Evolutionary conservation across 2,329 filamentous ascomycete species (phyloP).

Genomic region (Teratosphaeria zuluensis): DNA sequence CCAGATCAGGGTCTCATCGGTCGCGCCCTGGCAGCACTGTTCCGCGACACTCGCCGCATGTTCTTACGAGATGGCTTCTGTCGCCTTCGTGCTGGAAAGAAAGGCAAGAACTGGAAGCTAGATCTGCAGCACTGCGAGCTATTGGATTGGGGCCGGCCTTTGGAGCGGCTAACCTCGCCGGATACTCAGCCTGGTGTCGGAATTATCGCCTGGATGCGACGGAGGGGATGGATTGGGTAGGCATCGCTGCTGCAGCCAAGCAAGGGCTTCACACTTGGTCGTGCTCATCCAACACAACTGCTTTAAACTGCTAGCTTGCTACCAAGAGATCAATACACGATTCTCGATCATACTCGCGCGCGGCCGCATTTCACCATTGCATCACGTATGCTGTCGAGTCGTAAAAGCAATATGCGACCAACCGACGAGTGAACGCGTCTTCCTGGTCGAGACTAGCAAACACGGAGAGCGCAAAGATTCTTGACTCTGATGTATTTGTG

Average conservation of each 20-base stretch:
- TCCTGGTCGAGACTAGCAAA: neutral
- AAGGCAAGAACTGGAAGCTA: conserved; percentile 16
- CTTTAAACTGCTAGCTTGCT: neutral
- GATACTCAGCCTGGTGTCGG: neutral
- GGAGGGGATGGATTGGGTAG: neutral
- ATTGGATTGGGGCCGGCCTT: conserved; percentile 14
- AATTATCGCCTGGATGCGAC: neutral
- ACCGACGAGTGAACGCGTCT: neutral
- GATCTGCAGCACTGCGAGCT: conserved; percentile 18
- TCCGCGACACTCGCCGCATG: conserved; percentile 16
- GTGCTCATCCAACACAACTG: neutral
- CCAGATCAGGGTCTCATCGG: conserved; percentile 1
- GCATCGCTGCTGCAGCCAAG: too few relatives aligned
- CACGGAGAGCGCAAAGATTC: neutral
- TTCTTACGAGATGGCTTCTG: conserved; percentile 19
- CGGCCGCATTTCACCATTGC: neutral
- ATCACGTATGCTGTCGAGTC: neutral
- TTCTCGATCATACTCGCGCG: neutral
- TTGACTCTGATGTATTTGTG: neutral
- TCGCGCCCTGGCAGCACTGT: neutral
- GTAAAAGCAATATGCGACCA: neutral
- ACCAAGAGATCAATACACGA: neutral
- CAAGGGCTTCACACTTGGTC: neutral
- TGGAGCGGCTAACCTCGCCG: conserved; percentile 5
- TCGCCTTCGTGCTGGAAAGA: conserved; percentile 11